Conservation (phyloP, 768 basidiomycete species). For the Hygrocybe coccinea region DNA sequence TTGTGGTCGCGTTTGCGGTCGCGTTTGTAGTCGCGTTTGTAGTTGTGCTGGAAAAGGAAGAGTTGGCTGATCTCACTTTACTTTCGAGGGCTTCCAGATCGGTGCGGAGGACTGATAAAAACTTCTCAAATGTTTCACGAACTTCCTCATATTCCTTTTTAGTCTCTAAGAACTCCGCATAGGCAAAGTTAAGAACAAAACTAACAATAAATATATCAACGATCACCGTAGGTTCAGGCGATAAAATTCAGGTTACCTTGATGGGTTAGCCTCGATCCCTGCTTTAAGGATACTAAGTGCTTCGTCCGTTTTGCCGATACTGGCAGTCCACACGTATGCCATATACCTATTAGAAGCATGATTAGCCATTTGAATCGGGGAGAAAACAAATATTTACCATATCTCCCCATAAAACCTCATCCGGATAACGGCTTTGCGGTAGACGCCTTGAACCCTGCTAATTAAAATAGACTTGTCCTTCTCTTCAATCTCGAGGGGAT, state of each 20-base stretch:
- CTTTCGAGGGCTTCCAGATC: conserved; percentile 61
- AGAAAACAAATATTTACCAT: conserved; percentile 50
- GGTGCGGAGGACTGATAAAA: conserved; percentile 59
- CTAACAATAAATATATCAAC: conserved; percentile 35
- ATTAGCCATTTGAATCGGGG: conserved; percentile 1
- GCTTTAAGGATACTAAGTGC: conserved; percentile 73
- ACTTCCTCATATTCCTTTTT: conserved; percentile 58
- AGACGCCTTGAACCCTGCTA: conserved; percentile 71
- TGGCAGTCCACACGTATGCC: conserved; percentile 79
- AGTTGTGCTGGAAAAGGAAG: conserved; percentile 21
- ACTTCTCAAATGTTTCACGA: conserved; percentile 65
- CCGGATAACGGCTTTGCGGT: conserved; percentile 82
- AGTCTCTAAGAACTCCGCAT: conserved; percentile 67
- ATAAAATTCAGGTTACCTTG: conserved; percentile 46
- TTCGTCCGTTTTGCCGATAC: conserved; percentile 74
- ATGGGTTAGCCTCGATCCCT: conserved; percentile 84
- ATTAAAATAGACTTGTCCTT: conserved; percentile 65
- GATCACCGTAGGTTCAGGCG: neutral
- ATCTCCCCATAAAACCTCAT: conserved; percentile 96
- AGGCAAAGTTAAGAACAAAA: conserved; percentile 86
- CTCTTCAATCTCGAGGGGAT: conserved; percentile 89
- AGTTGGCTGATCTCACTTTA: conserved; percentile 34
- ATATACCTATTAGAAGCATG: conserved; percentile 63
- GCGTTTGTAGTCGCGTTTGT: conserved; percentile 9
- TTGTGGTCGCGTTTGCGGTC: neutral